Base-by-base conservation (phyloP, 768 basidiomycete genomes). In the Dentipellis fragilis region DNA sequence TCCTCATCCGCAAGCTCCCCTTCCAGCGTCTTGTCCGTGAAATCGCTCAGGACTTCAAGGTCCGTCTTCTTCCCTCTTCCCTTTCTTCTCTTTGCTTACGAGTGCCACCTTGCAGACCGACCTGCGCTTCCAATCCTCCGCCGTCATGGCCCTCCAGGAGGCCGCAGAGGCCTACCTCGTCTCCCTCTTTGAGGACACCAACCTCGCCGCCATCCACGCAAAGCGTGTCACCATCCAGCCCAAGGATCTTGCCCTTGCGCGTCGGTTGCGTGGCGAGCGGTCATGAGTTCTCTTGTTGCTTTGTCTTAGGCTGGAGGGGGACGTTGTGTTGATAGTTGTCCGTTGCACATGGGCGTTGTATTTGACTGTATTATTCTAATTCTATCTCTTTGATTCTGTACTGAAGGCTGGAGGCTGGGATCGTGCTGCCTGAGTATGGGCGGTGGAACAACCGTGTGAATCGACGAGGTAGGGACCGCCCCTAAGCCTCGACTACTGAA, bases 31-130 rank as follows among this genome's bases (percentile, higher is more conserved):
- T 83, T 53, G 81, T 82, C 53, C 77, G 76, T 61, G 81, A 83
- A 63, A 82, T 83, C 62, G 81, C 81, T 37, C 81, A 82, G 69
- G 81, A 82, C 68, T 82, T 81, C 72, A 82, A 83, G 76, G 75
- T 75, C 39, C 42, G 67, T 58, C 1, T 10, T 11, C 11, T 3
- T 16, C 11, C 3, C 0, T 45, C 12, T 3, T 21, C 2, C 16
- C 37, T 17, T 29, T 9, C 9, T 11, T 21, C 17, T 11, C 12
- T 22, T 16, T 10, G 23, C 23, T 47, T 34, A 10, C 38, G 34
- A 0, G 49, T 19, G 1, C 16, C 16, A n/a, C n/a, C n/a, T n/a
- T 6, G 10, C 23, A 82, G 66, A 80, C 80, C 51, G 74, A 76
- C 63, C 69, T 83, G 49, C 79, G 81, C 64, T 82, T 83, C 80